Base-by-base conservation (phyloP, 495 filamentous ascomycete species). In the Penicillium salamii region DNA sequence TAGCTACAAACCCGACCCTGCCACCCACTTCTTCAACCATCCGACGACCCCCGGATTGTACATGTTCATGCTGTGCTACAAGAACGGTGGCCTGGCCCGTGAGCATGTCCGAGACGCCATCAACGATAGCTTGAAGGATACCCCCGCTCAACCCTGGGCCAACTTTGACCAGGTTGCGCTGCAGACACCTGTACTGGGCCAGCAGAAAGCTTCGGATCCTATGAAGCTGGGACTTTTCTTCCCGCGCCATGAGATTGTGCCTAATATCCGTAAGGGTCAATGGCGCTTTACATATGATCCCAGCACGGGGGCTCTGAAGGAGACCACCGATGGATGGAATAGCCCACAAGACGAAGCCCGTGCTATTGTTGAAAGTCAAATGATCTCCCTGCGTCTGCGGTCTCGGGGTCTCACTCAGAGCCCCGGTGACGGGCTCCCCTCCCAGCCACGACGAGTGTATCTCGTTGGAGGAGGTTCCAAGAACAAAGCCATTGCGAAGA, bases 61-160 rank as follows among this genome's bases (percentile, higher is more conserved):
- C 71, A 90, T 98, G 91, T 98, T 98, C 70, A 98, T 98, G 93
- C 86, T 98, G 23, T 98, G 93, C 76, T 98, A 97, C 76, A 97
- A 97, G 69, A 98, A 98, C 72, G 93, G 93, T 50, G 89, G 89
- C 1, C 80, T 97, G 0, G 93, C 93, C 0, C 88, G 93, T 36
- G 93, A 98, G 63, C 81, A 87, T 40, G 79, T 96, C 47, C 85
- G 92, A 24, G 88, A 98, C 62, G 77, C 76, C 13, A 71, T 85
- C 57, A 80, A 81, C 53, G 68, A 56, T 64, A 55, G 69, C 55
- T 65, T 76, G 0, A 55, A 61, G 23, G 65, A 71, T 11, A 62
- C 61, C 18, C 45, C 63, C 6, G 33, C 68, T 3, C 78, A 85
- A 39, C 64, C 76, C 19, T 97, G 93, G 93, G 77, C 77, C 18